phyloP scores from a whole-genome alignment of 352 stramenopile genomes.

The Phytopythium delawarense region DNA sequence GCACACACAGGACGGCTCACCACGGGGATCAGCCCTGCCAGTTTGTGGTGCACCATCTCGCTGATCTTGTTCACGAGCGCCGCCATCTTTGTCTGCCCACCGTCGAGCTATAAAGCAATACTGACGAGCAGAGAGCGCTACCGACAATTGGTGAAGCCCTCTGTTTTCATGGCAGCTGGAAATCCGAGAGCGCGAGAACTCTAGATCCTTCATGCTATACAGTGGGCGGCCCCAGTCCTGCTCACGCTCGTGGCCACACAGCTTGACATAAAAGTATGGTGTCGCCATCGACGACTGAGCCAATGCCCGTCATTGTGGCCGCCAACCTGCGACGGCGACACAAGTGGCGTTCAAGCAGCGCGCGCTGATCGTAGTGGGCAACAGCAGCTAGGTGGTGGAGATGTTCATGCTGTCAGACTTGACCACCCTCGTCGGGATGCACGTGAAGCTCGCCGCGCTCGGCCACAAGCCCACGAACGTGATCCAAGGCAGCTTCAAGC shows the following conservation, averaged over 20 bases:
- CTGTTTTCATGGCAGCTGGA: too few species aligned
- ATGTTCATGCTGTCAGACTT: conserved; percentile 56
- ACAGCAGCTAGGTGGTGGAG: conserved; percentile 69
- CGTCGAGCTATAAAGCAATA: too few species aligned
- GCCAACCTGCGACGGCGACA: background rate
- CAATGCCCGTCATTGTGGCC: background rate
- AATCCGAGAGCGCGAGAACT: too few species aligned
- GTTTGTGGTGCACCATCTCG: conserved; percentile 58
- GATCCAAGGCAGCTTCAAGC: conserved; percentile 50
- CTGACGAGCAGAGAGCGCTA: too few species aligned
- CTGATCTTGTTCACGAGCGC: conserved; percentile 41
- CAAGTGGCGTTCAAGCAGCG: conserved; percentile 47
- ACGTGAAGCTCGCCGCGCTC: conserved; percentile 55
- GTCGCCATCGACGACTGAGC: background rate
- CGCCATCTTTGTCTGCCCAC: too few species aligned
- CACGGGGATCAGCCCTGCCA: conserved; percentile 58
- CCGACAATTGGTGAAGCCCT: too few species aligned
- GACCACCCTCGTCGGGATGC: conserved; percentile 48
- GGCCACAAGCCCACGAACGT: conserved; percentile 55
- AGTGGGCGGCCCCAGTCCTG: background rate
- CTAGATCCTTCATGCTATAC: background rate
- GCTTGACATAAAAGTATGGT: background rate
- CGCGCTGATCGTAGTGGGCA: conserved; percentile 50
- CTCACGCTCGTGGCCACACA: background rate
- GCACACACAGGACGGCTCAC: conserved; percentile 17